Evolutionary conservation across 805 yeast genomes (phyloP).

Genomic region (Kodamaea jinghongensis): DNA sequence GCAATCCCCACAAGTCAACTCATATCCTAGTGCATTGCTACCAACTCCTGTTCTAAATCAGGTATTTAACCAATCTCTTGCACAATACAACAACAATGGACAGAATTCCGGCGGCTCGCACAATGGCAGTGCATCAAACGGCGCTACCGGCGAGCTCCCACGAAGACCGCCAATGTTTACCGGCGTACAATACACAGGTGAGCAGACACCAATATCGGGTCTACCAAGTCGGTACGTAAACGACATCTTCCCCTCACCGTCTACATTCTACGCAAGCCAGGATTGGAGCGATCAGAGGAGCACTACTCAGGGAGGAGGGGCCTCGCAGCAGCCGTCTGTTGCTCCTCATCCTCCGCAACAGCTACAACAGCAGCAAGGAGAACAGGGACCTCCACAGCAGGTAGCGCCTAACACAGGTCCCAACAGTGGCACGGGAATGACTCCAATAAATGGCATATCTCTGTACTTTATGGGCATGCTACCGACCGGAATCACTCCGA

Average conservation of each 20-base stretch:
- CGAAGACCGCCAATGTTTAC: conserved; percentile 9
- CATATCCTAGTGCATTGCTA: conserved; percentile 20
- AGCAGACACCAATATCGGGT: conserved; percentile 69
- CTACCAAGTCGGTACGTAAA: conserved; percentile 69
- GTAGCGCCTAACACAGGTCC: conserved; percentile 8
- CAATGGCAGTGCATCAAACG: background rate
- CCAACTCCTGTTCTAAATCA: conserved; percentile 37
- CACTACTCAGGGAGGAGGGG: background rate
- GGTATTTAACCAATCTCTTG: conserved; percentile 20
- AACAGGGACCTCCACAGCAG: conserved; percentile 1
- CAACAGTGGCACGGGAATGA: conserved; percentile 26
- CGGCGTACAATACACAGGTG: conserved; percentile 32
- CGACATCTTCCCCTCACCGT: conserved; percentile 79
- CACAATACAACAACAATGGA: conserved; percentile 3
- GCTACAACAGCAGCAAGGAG: conserved; percentile 13
- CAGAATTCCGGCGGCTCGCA: background rate
- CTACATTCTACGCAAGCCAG: conserved; percentile 62
- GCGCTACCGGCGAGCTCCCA: conserved; percentile 6
- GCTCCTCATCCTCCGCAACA: conserved; percentile 10
- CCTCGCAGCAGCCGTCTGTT: background rate
- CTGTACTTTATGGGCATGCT: conserved; percentile 38
- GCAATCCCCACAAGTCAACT: conserved; percentile 18
- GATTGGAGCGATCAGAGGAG: conserved; percentile 33
- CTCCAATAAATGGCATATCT: conserved; percentile 34
- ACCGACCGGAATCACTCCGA: conserved; percentile 18